Percentiles rank a stretch among this genome's conserved stretches.
Conservation (phyloP, 2,329 filamentous ascomycete genomes). For the Pleochaeta shiraiana region DNA sequence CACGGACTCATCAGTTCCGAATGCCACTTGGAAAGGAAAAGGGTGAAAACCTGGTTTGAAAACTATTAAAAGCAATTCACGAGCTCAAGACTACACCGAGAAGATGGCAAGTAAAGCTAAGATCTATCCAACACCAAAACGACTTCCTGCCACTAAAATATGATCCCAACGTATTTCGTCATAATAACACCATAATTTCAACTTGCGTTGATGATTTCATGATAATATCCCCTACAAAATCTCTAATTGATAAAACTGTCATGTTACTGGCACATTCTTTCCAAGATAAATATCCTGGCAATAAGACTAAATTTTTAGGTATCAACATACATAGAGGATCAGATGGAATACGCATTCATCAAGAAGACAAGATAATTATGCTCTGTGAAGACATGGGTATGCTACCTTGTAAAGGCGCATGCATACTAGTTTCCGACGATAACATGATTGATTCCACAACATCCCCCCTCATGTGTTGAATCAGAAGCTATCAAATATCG, state of each 20-base stretch:
- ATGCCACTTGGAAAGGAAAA: neutral
- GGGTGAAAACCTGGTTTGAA: too few species aligned
- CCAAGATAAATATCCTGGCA: neutral
- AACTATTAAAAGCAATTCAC: too few species aligned
- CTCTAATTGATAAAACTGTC: neutral
- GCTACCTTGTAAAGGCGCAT: neutral
- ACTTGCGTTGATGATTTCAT: conserved; percentile 3
- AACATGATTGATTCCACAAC: neutral
- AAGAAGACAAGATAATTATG: too few species aligned
- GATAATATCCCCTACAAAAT: too few species aligned
- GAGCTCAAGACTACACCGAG: too few species aligned
- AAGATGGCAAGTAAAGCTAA: too few species aligned
- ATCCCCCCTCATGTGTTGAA: neutral
- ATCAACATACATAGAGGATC: neutral
- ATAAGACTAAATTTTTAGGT: neutral
- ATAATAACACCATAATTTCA: conserved; percentile 1
- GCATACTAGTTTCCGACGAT: neutral
- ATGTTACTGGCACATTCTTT: neutral
- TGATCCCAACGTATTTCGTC: neutral
- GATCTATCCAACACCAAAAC: too few species aligned
- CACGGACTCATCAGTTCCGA: neutral
- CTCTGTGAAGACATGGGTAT: neutral
- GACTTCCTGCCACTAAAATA: neutral
- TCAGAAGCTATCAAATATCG: neutral
- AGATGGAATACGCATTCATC: neutral